These are phyloP conservation scores for Barbatosphaeria neglecta DNA, from an alignment of 495 filamentous ascomycete species.

Conservation along the genomic window DNA sequence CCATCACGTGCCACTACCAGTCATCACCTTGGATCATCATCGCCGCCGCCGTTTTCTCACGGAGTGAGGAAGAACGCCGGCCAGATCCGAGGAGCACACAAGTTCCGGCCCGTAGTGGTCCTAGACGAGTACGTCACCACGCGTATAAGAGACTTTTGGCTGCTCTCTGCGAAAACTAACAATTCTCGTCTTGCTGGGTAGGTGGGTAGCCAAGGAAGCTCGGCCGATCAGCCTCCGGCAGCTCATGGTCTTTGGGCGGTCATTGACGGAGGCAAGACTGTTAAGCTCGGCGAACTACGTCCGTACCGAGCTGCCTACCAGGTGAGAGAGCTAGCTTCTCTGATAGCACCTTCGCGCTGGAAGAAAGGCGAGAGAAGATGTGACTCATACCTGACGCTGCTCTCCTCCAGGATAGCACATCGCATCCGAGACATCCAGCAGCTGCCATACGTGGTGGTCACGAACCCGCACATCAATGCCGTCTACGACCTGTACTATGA, in stretches of 20 bases:
- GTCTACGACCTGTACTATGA: slow-evolving; percentile 96
- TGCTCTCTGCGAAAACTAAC: slow-evolving; percentile 11
- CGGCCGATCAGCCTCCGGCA: slow-evolving; percentile 81
- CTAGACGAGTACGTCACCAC: slow-evolving; percentile 64
- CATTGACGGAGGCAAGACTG: slow-evolving; percentile 78
- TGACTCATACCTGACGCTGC: not conserved
- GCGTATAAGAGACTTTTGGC: slow-evolving; percentile 5
- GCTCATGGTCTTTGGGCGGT: slow-evolving; percentile 85
- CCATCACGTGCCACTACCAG: not conserved
- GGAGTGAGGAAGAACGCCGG: too few relatives aligned
- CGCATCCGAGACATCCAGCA: slow-evolving; percentile 96
- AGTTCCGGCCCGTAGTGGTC: slow-evolving; percentile 72
- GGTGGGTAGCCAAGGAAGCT: slow-evolving; percentile 78
- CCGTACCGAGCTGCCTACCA: slow-evolving; percentile 84
- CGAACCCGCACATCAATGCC: slow-evolving; percentile 84
- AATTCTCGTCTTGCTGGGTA: slow-evolving; percentile 25
- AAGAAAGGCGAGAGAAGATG: not conserved
- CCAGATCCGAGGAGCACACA: slow-evolving; percentile 8
- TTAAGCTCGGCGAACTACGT: slow-evolving; percentile 96
- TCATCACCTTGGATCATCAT: too few relatives aligned
- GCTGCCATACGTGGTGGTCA: slow-evolving; percentile 88
- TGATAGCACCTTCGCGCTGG: not conserved
- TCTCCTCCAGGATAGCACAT: slow-evolving; percentile 58
- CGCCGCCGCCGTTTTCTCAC: too few relatives aligned
- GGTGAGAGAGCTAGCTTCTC: slow-evolving; percentile 39